These are phyloP conservation scores for Dactylellina cionopaga DNA, from an alignment of 2,329 filamentous ascomycete species.

Conservation along the genomic window DNA sequence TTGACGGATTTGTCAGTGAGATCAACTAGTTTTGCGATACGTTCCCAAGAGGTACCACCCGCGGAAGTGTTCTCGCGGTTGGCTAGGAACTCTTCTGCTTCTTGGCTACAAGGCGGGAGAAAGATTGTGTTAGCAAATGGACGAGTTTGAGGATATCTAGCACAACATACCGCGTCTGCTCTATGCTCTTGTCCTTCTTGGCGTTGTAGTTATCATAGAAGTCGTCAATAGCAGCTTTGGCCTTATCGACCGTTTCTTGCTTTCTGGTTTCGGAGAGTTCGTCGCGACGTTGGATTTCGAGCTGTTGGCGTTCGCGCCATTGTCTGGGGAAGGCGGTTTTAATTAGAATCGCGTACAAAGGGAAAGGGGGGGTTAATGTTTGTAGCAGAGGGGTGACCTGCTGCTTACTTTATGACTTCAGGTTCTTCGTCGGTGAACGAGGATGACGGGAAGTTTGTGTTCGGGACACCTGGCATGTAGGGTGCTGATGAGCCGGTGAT, in stretches of 20 bases:
- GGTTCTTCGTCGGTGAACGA: slow-evolving; percentile 81
- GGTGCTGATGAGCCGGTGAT: slow-evolving; percentile 77
- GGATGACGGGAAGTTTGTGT: slow-evolving; percentile 62
- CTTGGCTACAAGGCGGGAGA: slow-evolving; percentile 66
- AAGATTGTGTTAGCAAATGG: no score
- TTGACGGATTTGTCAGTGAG: slow-evolving; percentile 89
- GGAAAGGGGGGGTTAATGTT: slow-evolving; percentile 10
- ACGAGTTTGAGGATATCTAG: no score
- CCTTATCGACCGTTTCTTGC: slow-evolving; percentile 84
- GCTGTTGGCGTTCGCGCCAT: slow-evolving; percentile 91
- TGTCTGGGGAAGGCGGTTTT: slow-evolving; percentile 63
- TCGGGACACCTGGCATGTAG: slow-evolving; percentile 66
- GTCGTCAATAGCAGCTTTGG: slow-evolving; percentile 93
- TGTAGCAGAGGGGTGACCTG: background rate
- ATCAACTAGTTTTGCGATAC: slow-evolving; percentile 97
- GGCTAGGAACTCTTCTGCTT: slow-evolving; percentile 90
- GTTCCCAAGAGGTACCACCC: slow-evolving; percentile 97
- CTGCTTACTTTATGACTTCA: slow-evolving; percentile 76
- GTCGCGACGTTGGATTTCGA: slow-evolving; percentile 81
- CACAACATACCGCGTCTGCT: slow-evolving; percentile 74
- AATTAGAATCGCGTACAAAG: background rate
- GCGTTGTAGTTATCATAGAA: slow-evolving; percentile 99
- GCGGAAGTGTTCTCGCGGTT: slow-evolving; percentile 91
- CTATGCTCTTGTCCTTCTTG: slow-evolving; percentile 93
- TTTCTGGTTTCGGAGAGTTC: slow-evolving; percentile 85